Conservation (phyloP, 352 stramenopile species). For the Phytopythium oedochilum region DNA sequence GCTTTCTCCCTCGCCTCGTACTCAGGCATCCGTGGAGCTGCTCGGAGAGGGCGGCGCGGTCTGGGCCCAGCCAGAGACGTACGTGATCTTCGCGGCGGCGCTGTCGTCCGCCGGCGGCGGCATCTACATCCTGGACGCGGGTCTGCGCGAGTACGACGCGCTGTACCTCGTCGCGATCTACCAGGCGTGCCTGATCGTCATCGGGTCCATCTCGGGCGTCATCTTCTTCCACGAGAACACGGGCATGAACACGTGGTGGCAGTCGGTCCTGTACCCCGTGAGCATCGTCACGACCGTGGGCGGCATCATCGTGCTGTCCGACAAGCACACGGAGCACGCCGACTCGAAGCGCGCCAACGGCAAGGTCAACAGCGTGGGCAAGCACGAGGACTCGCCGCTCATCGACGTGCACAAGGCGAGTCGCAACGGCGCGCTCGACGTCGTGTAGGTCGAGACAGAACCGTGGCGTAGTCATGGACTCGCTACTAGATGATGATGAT, state of each 20-base stretch:
- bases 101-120: conserved; percentile 64
- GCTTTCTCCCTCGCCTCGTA: conserved; percentile 2
- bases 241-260: conserved; percentile 82
- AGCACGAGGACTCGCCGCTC: conserved; percentile 43
- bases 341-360: conserved; percentile 27
- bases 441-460: no score
- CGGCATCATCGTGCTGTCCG: conserved; percentile 77
- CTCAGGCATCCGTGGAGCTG: conserved; percentile 75
- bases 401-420: conserved; percentile 28
- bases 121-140: conserved; percentile 77
- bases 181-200: conserved; percentile 80
- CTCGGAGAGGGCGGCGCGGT: conserved; percentile 65
- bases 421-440: conserved; percentile 34
- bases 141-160: conserved; percentile 81
- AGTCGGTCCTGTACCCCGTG: conserved; percentile 65
- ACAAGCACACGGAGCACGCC: conserved; percentile 63
- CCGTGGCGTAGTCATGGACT: background rate
- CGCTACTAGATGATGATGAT: no score
- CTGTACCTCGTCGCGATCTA: conserved; percentile 86
- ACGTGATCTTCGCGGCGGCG: conserved; percentile 60
- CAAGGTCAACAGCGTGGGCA: conserved; percentile 25
- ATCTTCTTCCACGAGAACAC: conserved; percentile 87
- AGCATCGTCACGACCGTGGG: conserved; percentile 77
- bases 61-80: conserved; percentile 65
- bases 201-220: conserved; percentile 78